These are phyloP conservation scores for Meredithiella fracta DNA, from an alignment of 2,329 filamentous ascomycete species.

Conservation along the genomic window DNA sequence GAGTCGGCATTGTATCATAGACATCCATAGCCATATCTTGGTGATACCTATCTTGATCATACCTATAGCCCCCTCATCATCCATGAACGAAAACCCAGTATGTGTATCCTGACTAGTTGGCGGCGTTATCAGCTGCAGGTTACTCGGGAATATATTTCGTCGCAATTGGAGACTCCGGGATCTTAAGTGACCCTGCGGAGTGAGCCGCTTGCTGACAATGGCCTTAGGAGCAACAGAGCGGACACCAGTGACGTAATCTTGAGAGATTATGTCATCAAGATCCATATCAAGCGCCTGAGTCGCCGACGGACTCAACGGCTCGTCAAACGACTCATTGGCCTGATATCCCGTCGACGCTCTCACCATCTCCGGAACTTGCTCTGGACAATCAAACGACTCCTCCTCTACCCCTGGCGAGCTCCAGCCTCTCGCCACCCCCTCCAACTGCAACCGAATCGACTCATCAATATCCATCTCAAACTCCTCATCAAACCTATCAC, in stretches of 20 bases:
- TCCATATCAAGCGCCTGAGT: constrained; percentile 11
- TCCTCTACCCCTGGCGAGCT: not conserved
- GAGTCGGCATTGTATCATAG: not conserved
- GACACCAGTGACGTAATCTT: constrained; percentile 1
- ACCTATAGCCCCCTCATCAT: not conserved
- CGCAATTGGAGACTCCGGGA: not conserved
- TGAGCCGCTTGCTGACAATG: not conserved
- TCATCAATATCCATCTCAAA: not conserved
- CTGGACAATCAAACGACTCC: not conserved
- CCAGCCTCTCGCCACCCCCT: not conserved
- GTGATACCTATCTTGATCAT: not conserved
- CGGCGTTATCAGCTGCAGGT: constrained; percentile 6
- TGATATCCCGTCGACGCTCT: too few species aligned
- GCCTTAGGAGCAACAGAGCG: not conserved
- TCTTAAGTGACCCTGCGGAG: not conserved
- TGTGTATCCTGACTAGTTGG: not conserved
- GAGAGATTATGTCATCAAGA: constrained; percentile 10
- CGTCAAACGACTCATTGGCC: not conserved
- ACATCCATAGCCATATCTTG: not conserved
- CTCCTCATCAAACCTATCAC: not conserved
- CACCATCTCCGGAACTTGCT: not conserved
- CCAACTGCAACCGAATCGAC: not conserved
- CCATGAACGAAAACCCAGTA: not conserved
- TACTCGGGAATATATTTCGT: not conserved
- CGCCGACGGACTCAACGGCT: constrained; percentile 4